A percentile compares a stretch with the other conserved stretches of the same genome.
Evolutionary conservation across 2,329 filamentous ascomycete genomes (phyloP).

Genomic region (Stachybotrys chartarum): DNA sequence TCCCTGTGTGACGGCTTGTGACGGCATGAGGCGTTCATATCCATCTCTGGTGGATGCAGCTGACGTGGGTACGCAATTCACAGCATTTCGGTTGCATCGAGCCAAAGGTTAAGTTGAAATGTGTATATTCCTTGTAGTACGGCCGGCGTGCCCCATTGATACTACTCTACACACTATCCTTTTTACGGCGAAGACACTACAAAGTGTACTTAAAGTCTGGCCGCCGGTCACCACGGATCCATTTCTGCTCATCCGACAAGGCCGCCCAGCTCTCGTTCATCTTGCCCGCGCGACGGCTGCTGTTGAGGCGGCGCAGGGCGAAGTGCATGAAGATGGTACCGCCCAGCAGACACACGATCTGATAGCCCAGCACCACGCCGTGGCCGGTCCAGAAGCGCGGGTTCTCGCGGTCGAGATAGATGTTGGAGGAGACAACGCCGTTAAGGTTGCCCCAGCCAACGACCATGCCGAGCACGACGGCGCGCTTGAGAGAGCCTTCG

Average conservation of each 20-base stretch:
- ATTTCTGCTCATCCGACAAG: constrained; percentile 46
- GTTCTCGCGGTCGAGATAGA: constrained; percentile 39
- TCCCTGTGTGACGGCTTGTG: too few relatives aligned
- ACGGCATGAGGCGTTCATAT: too few relatives aligned
- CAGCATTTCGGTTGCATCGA: too few relatives aligned
- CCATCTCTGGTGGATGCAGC: too few relatives aligned
- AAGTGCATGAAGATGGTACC: constrained; percentile 57
- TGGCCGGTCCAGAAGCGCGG: constrained; percentile 43
- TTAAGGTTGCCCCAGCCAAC: constrained; percentile 74
- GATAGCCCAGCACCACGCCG: constrained; percentile 55
- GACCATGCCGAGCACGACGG: constrained; percentile 65
- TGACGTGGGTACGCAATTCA: too few relatives aligned
- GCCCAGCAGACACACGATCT: constrained; percentile 54
- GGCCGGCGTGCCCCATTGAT: too few relatives aligned
- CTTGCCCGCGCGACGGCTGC: constrained; percentile 45
- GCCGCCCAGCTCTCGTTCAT: constrained; percentile 50
- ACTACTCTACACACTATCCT: too few relatives aligned
- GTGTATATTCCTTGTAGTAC: too few relatives aligned
- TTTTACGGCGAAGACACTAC: too few relatives aligned
- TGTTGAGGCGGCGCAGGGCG: constrained; percentile 52
- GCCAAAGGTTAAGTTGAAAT: too few relatives aligned
- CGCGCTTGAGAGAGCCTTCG: constrained; percentile 55
- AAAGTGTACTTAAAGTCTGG: constrained; percentile 27
- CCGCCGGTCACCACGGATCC: constrained; percentile 47
- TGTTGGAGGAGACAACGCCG: constrained; percentile 56